phyloP scores from a whole-genome alignment of 345 rosid species.

The Lepidium africanum region DNA sequence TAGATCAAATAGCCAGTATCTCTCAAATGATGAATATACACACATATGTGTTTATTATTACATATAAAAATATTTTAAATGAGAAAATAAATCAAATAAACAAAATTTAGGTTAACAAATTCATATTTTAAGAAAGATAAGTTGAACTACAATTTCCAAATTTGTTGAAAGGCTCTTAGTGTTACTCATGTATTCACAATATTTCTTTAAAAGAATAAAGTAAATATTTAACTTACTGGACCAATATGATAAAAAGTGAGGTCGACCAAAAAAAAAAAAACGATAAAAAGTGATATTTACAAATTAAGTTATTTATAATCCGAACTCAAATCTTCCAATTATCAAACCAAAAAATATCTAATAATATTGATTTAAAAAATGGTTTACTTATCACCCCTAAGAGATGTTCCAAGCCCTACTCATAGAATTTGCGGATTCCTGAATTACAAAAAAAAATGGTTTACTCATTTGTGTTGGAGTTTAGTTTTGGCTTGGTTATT shows the following conservation, averaged over 20 bases:
- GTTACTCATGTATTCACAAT: neutral
- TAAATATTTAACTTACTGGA: neutral
- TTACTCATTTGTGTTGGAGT: neutral
- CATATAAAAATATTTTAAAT: neutral
- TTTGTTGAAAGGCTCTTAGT: neutral
- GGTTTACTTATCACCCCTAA: neutral
- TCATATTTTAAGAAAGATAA: neutral
- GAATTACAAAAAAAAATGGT: too few species aligned
- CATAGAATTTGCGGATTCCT: too few species aligned
- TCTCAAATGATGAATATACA: neutral
- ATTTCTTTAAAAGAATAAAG: too few species aligned
- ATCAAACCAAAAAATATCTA: neutral
- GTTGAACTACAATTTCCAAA: neutral
- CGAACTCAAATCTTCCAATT: neutral
- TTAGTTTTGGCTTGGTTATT: neutral
- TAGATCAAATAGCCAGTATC: neutral
- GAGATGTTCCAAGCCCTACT: too few species aligned
- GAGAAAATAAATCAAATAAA: neutral
- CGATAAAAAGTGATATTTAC: neutral
- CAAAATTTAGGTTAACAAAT: neutral
- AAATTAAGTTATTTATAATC: neutral
- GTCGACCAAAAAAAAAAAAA: too few species aligned
- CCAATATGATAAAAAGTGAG: neutral
- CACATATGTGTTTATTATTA: neutral
- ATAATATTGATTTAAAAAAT: neutral